A percentile compares a stretch with the other conserved stretches of the same genome.
These are phyloP conservation scores for Populus hybrid DNA, from an alignment of 441 rosid genomes.

Conservation along the genomic window DNA sequence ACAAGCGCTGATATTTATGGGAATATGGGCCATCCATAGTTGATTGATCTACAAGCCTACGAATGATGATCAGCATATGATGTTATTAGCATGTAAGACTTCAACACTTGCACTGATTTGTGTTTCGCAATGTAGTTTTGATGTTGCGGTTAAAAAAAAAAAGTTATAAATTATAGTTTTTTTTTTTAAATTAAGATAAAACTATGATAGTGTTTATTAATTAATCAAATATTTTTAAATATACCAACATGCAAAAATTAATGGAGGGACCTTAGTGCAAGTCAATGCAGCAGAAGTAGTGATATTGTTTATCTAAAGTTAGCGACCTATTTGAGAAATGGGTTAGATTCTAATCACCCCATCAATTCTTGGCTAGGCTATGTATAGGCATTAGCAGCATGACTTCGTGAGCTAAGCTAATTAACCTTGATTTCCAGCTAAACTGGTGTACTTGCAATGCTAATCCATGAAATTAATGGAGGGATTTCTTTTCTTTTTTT, in stretches of 20 bases:
- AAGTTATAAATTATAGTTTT: no score
- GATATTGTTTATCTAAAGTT: conserved; percentile 10
- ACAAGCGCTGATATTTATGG: conserved; percentile 27
- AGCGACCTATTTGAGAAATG: background rate
- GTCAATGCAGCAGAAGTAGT: background rate
- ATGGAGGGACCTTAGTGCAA: no score
- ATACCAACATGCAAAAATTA: no score
- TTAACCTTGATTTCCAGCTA: conserved; percentile 20
- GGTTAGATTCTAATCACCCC: background rate
- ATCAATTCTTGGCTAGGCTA: background rate
- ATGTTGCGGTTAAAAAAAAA: no score
- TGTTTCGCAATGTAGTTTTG: no score
- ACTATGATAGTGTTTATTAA: no score
- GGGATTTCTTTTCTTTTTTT: no score
- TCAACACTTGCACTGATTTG: conserved; percentile 5
- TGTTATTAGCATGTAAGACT: conserved; percentile 6
- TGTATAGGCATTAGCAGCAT: conserved; percentile 10
- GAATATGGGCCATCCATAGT: conserved; percentile 12
- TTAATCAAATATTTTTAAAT: no score
- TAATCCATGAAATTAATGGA: conserved; percentile 11
- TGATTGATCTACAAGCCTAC: conserved; percentile 10
- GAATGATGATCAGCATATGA: conserved; percentile 22
- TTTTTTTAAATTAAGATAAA: no score
- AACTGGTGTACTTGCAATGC: conserved; percentile 23
- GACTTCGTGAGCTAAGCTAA: conserved; percentile 3